Conservation (phyloP, 371 early-diverging fungal genomes). For the Nematocida parisii region DNA sequence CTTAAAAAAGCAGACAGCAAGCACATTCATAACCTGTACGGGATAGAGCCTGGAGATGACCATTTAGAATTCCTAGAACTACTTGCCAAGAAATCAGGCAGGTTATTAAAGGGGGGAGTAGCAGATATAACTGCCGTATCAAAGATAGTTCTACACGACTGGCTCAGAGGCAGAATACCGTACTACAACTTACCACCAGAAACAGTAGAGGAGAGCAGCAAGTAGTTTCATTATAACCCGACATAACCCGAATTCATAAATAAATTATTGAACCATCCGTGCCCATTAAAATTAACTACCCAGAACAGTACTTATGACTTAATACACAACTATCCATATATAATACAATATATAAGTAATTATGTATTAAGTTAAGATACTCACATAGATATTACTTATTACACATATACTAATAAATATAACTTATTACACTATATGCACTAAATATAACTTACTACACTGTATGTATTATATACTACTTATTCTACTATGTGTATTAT, state of each 20-base stretch:
- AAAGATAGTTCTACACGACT: constrained; percentile 95
- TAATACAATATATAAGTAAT: too few species aligned
- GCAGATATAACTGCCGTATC: constrained; percentile 84
- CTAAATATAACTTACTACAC: too few species aligned
- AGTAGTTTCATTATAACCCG: too few species aligned
- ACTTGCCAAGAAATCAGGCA: constrained; percentile 81
- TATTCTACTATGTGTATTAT: too few species aligned
- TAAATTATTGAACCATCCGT: background rate
- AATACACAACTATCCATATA: too few species aligned
- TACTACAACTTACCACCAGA: constrained; percentile 83
- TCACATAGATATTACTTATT: too few species aligned
- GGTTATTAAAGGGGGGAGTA: constrained; percentile 89
- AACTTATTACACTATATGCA: too few species aligned
- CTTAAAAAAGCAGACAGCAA: constrained; percentile 74
- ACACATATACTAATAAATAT: too few species aligned
- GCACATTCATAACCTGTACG: constrained; percentile 51
- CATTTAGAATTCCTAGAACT: constrained; percentile 82
- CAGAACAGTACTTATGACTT: too few species aligned
- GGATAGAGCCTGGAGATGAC: constrained; percentile 71
- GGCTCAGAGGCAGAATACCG: constrained; percentile 94
- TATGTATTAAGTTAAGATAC: too few species aligned
- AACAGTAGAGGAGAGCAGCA: constrained; percentile 53
- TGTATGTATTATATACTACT: too few species aligned
- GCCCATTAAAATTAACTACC: too few species aligned
- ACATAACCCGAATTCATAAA: background rate